A percentile compares a stretch with the other conserved stretches of the same genome.
These are phyloP conservation scores for Oryza rufipogon DNA, from an alignment of 176 grass and related monocot genomes.

Conservation along the genomic window DNA sequence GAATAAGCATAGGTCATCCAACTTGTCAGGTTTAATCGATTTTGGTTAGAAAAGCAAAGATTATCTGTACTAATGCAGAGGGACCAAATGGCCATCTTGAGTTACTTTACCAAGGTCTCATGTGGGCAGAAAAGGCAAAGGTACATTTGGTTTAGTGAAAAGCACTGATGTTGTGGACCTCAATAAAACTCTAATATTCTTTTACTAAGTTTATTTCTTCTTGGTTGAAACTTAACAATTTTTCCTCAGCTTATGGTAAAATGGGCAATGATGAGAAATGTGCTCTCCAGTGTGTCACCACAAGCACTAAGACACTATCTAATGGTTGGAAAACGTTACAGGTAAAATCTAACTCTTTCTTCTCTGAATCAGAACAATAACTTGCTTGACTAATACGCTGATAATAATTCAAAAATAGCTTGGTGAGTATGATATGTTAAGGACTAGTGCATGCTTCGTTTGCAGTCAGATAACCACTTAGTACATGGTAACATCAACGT, in stretches of 20 bases:
- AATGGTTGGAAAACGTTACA: slow-evolving; percentile 15
- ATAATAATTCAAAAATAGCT: slow-evolving; percentile 27
- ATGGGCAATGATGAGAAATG: neutral
- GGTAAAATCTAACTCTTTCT: neutral
- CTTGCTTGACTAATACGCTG: slow-evolving; percentile 6
- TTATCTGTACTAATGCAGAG: slow-evolving; percentile 21
- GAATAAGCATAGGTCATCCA: slow-evolving; percentile 34
- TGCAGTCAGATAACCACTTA: slow-evolving; percentile 21
- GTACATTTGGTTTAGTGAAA: slow-evolving; percentile 26
- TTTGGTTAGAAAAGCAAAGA: slow-evolving; percentile 16
- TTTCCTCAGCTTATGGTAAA: neutral
- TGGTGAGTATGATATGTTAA: slow-evolving; percentile 18
- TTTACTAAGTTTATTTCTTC: neutral
- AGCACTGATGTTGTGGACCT: neutral
- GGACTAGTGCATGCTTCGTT: slow-evolving; percentile 11
- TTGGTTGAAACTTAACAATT: neutral
- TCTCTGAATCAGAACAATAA: neutral
- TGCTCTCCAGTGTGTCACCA: neutral
- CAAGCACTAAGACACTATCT: slow-evolving; percentile 16
- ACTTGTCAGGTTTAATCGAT: slow-evolving; percentile 17
- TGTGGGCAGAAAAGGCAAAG: slow-evolving; percentile 1
- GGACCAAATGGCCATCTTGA: neutral
- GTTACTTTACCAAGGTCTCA: slow-evolving; percentile 22
- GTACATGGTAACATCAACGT: slow-evolving; percentile 11
- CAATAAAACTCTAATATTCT: neutral